Evolutionary conservation across 1,284 basidiomycete species (phyloP), one percentile per base, ranked within the genome.

Genomic region (Termitomyces sp.): DNA sequence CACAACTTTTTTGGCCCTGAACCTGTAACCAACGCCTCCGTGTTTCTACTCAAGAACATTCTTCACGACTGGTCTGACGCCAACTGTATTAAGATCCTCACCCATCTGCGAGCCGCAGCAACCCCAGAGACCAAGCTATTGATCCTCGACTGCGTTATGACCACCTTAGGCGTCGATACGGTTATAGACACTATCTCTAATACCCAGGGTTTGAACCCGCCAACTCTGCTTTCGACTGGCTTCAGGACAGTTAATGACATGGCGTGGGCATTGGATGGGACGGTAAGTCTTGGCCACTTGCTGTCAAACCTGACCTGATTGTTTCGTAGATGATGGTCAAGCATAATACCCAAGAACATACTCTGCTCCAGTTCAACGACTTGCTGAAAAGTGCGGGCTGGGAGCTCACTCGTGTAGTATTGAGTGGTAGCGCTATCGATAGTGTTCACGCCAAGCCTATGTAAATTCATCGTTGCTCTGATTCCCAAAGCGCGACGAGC

Each of bases 1-100:
- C 71, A 73, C 50, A 61, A 69, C 53, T 74, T 73, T 58, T 67
- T 73, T 55, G 54, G 57, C 4, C 64, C 68, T 5, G 72, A 75
- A 53, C 64, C 70, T 6, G 28, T 48, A 43, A 50, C 43, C 13
- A 52, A 51, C 30, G 53, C 56, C n/a, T 58, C 56, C 1, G 54
- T 58, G 28, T 58, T 58, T 34, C 24, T 58, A 17, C 44, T 58
- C 2, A 55, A 52, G 17, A 51, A 50, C 31, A 48, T 58, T 13
- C 50, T 58, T n/a, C 56, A 58, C 13, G 50, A 58, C 50, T 58
- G 56, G 56, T 55, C 56, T n/a, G 34, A 49, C 33, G n/a, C 31
- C 15, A 56, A 49, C 13, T 42, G 42, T 19, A 45, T 56, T 33
- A 48, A 54, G 15, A 56, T 56, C 40, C 42, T 56, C 19, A 34